Base-by-base conservation (phyloP, 2,329 filamentous ascomycete genomes). In the Emmonsiellopsis sp. region DNA sequence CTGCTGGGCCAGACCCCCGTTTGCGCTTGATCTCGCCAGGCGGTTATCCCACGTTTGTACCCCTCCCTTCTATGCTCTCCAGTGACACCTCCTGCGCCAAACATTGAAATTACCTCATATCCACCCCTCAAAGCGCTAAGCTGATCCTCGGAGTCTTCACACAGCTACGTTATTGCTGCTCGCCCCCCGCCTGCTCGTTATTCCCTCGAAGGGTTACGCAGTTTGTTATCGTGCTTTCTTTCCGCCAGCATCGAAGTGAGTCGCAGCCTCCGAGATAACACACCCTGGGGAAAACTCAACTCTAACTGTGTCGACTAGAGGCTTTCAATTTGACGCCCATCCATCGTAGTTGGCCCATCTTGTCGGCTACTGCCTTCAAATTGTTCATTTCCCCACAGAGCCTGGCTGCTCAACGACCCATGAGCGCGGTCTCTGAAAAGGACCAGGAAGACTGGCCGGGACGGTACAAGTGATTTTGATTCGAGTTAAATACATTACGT, bases 391-490 rank as follows among this genome's bases (percentile, higher is more conserved):
- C 21, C 1, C 21, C 21, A 27, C 21, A 27, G 21, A 27, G 14
- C 10, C 11, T 49, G 14, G 14, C 37, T 32, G 49, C 17, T 31
- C 27, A 14, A 36, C 42, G 43, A 56, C 55, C 49, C 57, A 59
- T 59, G 57, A 51, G 55, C 49, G 53, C 52, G 45, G 56, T 51
- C 45, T 40, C 42, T 48, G 51, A 48, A 40, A 55, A 39, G 52
- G 55, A 48, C 58, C 58, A 58, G 57, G 55, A 42, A 49, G 45
- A 44, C 56, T 58, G 55, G 54, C 57, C 56, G 44, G 56, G 50
- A 49, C 42, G 36, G 33, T 44, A 14, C 21, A 31, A 42, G 27
- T 45, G 48, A 43, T 36, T 10, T 34, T 43, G 37, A 49, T 53
- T 43, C 17, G 33, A 44, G 48, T 47, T 21, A 37, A 13, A 7